Evolutionary conservation across 352 stramenopile genomes (phyloP), one percentile per base, ranked within the genome.

Genomic region (Pythium apleroticum): DNA sequence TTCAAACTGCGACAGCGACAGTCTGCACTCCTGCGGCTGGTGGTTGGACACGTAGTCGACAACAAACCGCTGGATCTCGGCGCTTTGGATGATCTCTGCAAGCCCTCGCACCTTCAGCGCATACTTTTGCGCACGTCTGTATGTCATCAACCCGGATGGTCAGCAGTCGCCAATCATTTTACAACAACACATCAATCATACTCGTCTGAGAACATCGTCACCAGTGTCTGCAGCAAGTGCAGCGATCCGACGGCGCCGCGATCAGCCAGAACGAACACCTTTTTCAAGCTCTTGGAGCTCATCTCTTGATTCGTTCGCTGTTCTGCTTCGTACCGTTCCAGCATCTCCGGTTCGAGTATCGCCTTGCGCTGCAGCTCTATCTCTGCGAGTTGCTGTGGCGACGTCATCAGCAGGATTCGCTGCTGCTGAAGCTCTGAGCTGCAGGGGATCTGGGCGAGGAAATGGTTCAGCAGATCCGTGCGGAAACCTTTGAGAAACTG

Each of bases 31-130:
- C 4, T 70, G 52, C 19, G 48, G 35, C 3, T 63, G 60, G 17
- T 63, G 57, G 12, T 60, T 66, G 0, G 80, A 77, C 1, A 81
- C 72, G 55, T 87, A 91, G 17, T 83, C 71, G 15, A 90, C 60
- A 11, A 91, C 65, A 57, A 90, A 89, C 20, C 75, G 73, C 54
- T 91, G 82, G 20, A 91, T 64, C 25, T 81, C 72, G 0, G 53
- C 64, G 3, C 71, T 82, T 0, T 65, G 45, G 0, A 88, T 60
- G 1, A 91, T 60, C 14, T 80, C 71, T 1, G 70, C 65, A 2
- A 91, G 74, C 4, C 82, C 80, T 52, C 64, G 69, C 7, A 88
- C 77, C 62, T 77, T 72, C 1, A 45, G 37, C 1, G 74, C 76
- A 46, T 75, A 77, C 22, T 82, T 76, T 45, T 86, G 82, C 0